A percentile compares a stretch with the other conserved stretches of the same genome.
Conservation (phyloP, 257 asterid genomes). For the Voacanga thouarsii region DNA sequence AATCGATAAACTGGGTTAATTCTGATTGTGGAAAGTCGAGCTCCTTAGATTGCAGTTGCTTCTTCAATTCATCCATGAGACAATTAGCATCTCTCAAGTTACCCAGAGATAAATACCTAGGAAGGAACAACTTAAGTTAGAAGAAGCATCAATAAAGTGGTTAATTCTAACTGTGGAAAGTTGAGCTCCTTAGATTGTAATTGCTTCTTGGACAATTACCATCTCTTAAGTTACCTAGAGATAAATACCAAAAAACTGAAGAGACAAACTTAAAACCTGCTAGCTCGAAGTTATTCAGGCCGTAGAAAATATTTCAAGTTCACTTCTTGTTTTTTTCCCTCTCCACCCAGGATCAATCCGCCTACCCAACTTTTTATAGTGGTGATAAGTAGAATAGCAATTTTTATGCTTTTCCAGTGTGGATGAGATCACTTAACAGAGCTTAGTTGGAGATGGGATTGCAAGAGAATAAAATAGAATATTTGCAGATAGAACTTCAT, state of each 20-base stretch:
- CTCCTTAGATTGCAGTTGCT: constrained; percentile 55
- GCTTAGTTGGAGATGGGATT: neutral
- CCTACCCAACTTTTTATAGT: neutral
- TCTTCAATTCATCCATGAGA: constrained; percentile 73
- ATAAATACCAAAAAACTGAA: constrained; percentile 54
- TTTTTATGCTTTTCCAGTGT: neutral
- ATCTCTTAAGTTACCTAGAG: constrained; percentile 84
- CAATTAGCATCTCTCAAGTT: constrained; percentile 91
- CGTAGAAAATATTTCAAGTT: neutral
- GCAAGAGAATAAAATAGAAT: neutral
- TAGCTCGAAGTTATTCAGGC: neutral
- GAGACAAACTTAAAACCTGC: neutral
- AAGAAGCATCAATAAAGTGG: constrained; percentile 57
- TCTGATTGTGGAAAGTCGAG: constrained; percentile 72
- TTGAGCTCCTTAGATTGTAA: constrained; percentile 47
- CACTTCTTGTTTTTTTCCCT: neutral
- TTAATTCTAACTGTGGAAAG: constrained; percentile 65
- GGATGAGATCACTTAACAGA: neutral
- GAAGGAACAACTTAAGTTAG: constrained; percentile 18
- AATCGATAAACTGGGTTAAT: constrained; percentile 64
- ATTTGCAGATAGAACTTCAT: neutral
- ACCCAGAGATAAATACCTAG: constrained; percentile 84
- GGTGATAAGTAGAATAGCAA: neutral
- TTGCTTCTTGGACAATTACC: constrained; percentile 70
- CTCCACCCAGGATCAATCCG: neutral